Evolutionary conservation across 2,329 filamentous ascomycete species (phyloP), one percentile per base, ranked within the genome.

Genomic region (Paecilomyces variotii): DNA sequence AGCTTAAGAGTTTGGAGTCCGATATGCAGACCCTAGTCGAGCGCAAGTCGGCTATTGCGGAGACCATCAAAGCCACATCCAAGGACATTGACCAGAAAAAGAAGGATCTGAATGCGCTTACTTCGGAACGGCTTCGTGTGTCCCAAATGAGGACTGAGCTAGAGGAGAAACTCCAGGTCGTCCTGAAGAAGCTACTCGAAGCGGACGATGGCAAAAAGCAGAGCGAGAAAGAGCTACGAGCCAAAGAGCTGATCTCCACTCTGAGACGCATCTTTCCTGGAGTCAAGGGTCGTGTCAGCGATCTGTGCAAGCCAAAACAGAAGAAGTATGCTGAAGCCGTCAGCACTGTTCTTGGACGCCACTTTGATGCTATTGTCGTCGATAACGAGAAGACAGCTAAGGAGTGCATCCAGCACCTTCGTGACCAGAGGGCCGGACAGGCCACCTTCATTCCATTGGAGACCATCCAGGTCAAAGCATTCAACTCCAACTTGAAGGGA

Each of bases 381-480:
- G 94, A 99, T 67, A 93, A 91, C 1, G 91, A 97, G 74, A 96
- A 94, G 76, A 94, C 90, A 0, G 94, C 90, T 28, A 87, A 91
- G 60, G 91, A 97, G 66, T 99, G 94, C 72, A 94, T 99, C 58
- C 86, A 94, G 65, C 95, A 96, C 68, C 84, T 99, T 59, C 94
- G 94, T 66, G 91, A 96, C 63, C 90, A 97, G 70, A 87, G 90
- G 58, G 87, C 89, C 57, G 84, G 89, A 5, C 90, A 92, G 59
- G 90, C 94, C 76, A 97, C 91, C 0, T 97, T 99, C 73, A 92
- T 97, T 62, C 94, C 94, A 0, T 82, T 99, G 19, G 94, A 99
- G 78, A 97, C 96, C 56, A 96, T 99, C 72, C 95, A 97, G 69
- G 92, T 97, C 70, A 92, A 90, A 72, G 87, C 90, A 10, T 85